Evolutionary conservation across 805 yeast genomes (phyloP).

Genomic region (Wickerhamomyces xylosicus): DNA sequence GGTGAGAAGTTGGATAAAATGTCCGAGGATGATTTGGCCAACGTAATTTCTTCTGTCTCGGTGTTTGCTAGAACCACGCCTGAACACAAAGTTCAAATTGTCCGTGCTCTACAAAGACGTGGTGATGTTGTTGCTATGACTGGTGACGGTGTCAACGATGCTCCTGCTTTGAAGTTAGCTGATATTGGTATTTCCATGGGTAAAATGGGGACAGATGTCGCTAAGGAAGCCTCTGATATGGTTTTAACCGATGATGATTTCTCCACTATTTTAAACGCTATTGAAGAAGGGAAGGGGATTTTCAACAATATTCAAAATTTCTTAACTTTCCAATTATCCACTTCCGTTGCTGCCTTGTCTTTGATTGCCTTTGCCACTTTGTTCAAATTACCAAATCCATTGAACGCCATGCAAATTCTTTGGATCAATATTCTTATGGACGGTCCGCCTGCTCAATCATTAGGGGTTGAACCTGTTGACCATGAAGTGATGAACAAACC

Average conservation of each 20-base stretch:
- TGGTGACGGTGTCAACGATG: constrained; percentile 99
- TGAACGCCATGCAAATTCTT: constrained; percentile 95
- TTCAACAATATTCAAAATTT: constrained; percentile 93
- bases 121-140: constrained; percentile 98
- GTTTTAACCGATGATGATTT: constrained; percentile 95
- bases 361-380: constrained; percentile 81
- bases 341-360: constrained; percentile 90
- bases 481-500: constrained; percentile 92
- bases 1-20: constrained; percentile 77
- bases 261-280: constrained; percentile 85
- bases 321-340: constrained; percentile 89
- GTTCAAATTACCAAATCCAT: constrained; percentile 83
- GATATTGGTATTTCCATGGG: constrained; percentile 96
- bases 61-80: constrained; percentile 95
- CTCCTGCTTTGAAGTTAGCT: constrained; percentile 94
- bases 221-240: constrained; percentile 98
- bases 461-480: constrained; percentile 97
- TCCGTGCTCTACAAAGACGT: constrained; percentile 77
- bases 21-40: constrained; percentile 62
- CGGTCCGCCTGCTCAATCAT: constrained; percentile 97
- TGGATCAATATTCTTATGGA: constrained; percentile 98
- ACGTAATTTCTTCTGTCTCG: constrained; percentile 70
- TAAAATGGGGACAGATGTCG: constrained; percentile 92
- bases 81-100: constrained; percentile 84
- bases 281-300: constrained; percentile 96